Evolutionary conservation across 257 asterid genomes (phyloP), one percentile per base, ranked within the genome.

Genomic region (Striga asiatica): DNA sequence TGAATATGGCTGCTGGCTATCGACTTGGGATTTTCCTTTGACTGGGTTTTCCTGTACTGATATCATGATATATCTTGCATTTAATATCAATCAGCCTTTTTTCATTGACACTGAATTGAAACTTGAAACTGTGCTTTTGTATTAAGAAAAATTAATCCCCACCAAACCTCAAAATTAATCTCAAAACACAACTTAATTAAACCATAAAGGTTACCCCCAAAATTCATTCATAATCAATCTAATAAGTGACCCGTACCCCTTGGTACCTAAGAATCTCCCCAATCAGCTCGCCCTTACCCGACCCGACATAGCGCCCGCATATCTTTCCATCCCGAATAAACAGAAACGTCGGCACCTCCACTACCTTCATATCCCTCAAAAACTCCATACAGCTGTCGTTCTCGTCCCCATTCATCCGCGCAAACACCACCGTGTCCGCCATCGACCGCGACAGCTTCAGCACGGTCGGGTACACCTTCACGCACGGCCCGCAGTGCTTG

Each of bases 401-500:
- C 71, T 91, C 98, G 54, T 91, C 98, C 0, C 98, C 98, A 47
- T 91, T 91, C 98, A 91, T 91, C 64, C 98, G 65, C 1, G 98
- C 98, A 12, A 91, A 91, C 0, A 84, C 89, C 31, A 71, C 98
- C 18, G 79, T 28, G 14, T 84, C 98, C 27, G 54, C 70, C 98
- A 91, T 91, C 52, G 89, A 86, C 28, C 68, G 61, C 43, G 98
- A 91, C 63, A 91, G 73, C 76, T 87, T 91, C 0, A 91, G 28
- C 72, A 91, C 98, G 61, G 92, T 80, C 18, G 96, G 98, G 50
- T 91, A 91, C 0, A 91, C 96, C 77, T 91, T 91, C 0, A 91
- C 98, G 56, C 98, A 91, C 0, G 98, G 98, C 53, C 98, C 98
- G 24, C 98, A 91, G 71, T 91, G 89, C 68, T 91, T 91, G 66